These are phyloP conservation scores for Fusarium dlaminii DNA, from an alignment of 2,329 filamentous ascomycete genomes.

Conservation along the genomic window DNA sequence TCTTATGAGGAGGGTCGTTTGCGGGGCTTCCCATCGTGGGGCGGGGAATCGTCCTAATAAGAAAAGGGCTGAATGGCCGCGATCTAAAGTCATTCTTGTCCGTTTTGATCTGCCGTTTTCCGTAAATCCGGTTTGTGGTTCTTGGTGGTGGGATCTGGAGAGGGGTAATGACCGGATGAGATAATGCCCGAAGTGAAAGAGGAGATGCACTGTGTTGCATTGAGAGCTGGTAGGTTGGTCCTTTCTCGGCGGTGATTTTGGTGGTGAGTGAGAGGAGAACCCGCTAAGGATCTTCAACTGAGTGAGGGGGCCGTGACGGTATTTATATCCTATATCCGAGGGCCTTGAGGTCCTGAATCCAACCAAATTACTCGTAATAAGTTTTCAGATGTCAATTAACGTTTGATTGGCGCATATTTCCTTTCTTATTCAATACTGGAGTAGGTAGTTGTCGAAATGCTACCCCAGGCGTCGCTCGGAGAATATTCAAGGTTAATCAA, in stretches of 20 bases:
- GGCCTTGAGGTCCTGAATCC: background rate
- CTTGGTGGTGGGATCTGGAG: background rate
- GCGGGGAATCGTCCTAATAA: slow-evolving; percentile 14
- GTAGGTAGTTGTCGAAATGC: background rate
- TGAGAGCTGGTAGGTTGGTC: background rate
- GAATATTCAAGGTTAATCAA: background rate
- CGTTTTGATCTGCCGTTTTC: slow-evolving; percentile 11
- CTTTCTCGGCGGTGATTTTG: background rate
- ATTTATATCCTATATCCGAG: background rate
- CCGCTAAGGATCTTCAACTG: background rate
- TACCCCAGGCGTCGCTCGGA: background rate
- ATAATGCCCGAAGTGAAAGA: background rate
- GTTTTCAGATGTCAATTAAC: background rate
- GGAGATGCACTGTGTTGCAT: slow-evolving; percentile 15
- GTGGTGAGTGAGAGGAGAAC: background rate
- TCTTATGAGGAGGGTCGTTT: slow-evolving; percentile 24
- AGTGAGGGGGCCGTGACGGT: background rate
- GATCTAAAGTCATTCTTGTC: slow-evolving; percentile 9
- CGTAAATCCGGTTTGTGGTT: background rate
- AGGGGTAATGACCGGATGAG: slow-evolving; percentile 17
- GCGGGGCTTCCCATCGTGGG: slow-evolving; percentile 23
- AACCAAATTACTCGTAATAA: background rate
- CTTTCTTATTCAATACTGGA: background rate
- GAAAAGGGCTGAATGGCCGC: slow-evolving; percentile 15
- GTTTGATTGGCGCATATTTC: background rate